Conservation (phyloP, 768 basidiomycete genomes). For the Amylocystis lapponica region DNA sequence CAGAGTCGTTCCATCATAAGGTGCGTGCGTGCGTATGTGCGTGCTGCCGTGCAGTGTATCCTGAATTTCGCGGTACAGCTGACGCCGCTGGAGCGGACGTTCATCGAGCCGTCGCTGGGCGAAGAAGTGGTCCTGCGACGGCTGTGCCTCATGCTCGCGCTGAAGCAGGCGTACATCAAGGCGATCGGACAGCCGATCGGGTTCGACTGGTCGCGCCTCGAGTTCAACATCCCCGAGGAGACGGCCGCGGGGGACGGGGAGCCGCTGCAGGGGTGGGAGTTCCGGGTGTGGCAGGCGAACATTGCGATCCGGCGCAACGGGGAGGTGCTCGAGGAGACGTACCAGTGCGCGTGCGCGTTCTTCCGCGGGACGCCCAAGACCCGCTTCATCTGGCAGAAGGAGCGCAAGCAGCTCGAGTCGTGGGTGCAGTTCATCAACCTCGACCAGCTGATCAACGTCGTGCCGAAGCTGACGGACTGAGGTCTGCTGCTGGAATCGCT, state of each 20-base stretch:
- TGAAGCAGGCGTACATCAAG: constrained; percentile 79
- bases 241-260: constrained; percentile 63
- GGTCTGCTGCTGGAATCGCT: no score
- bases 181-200: constrained; percentile 78
- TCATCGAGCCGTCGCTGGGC: constrained; percentile 43
- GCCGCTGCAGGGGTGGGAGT: constrained; percentile 77
- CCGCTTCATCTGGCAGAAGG: constrained; percentile 69
- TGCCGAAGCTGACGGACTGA: constrained; percentile 67
- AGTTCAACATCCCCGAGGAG: constrained; percentile 68
- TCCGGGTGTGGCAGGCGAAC: constrained; percentile 70
- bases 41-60: neutral
- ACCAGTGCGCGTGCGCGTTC: constrained; percentile 75
- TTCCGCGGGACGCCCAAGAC: constrained; percentile 62
- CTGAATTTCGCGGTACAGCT: constrained; percentile 31
- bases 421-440: constrained; percentile 86
- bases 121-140: constrained; percentile 69
- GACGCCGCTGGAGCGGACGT: constrained; percentile 46
- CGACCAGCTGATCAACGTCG: constrained; percentile 76
- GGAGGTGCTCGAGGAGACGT: constrained; percentile 55
- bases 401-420: constrained; percentile 57
- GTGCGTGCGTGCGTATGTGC: constrained; percentile 31
- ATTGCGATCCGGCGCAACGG: constrained; percentile 61
- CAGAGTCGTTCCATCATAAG: constrained; percentile 72
- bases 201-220: constrained; percentile 77
- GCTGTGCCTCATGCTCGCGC: constrained; percentile 68